phyloP scores from a whole-genome alignment of 176 grass and related monocot species.

The Rhipidocladum racemiflorum region DNA sequence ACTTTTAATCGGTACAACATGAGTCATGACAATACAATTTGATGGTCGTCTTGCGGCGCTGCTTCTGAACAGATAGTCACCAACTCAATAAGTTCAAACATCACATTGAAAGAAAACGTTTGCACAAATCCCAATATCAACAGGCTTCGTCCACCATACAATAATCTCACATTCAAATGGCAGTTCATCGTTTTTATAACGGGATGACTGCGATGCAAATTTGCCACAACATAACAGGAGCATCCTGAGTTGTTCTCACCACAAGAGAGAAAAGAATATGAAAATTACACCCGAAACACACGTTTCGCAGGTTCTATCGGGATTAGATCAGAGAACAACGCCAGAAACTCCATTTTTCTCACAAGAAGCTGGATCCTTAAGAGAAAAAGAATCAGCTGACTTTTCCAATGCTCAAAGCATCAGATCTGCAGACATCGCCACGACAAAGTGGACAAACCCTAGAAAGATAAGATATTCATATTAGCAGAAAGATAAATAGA shows the following conservation, averaged over 20 bases:
- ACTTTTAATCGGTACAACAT: too few relatives aligned
- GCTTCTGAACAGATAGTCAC: not conserved
- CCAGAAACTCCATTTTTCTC: constrained; percentile 27
- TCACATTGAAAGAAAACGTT: constrained; percentile 7
- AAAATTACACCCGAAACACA: constrained; percentile 24
- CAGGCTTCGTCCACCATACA: constrained; percentile 36
- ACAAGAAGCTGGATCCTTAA: constrained; percentile 28
- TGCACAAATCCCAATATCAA: constrained; percentile 41
- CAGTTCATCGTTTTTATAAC: constrained; percentile 44
- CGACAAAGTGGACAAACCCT: constrained; percentile 99
- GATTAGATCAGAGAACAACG: constrained; percentile 13
- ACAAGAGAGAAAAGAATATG: not conserved
- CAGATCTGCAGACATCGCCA: constrained; percentile 75
- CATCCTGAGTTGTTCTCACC: constrained; percentile 24
- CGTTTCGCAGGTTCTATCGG: constrained; percentile 9
- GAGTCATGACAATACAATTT: not conserved
- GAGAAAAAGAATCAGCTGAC: constrained; percentile 47
- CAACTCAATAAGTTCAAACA: not conserved
- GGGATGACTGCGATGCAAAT: constrained; percentile 36
- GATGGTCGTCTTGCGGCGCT: not conserved
- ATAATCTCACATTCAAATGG: constrained; percentile 37
- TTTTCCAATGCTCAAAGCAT: constrained; percentile 50
- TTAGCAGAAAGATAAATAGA: constrained; percentile 4
- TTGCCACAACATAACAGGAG: constrained; percentile 18
- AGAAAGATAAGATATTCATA: constrained; percentile 9